These are phyloP conservation scores for Syzygium oleosum DNA, from an alignment of 345 rosid genomes.

Conservation along the genomic window DNA sequence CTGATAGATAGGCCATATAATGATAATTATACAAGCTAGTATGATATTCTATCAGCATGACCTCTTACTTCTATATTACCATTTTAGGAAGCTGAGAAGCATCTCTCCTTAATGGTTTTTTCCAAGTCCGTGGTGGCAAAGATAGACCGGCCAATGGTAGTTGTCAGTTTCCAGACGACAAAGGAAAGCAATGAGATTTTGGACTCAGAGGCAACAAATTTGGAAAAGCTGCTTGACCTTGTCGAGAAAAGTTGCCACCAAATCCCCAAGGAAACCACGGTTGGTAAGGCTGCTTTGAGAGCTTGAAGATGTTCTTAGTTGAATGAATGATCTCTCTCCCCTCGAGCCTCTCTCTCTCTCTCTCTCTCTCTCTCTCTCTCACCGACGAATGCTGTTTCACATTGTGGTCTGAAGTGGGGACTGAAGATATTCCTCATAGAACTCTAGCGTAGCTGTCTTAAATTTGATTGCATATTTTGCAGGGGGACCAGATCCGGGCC, in stretches of 20 bases:
- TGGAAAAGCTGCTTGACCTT: constrained; percentile 91
- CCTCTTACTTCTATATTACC: background rate
- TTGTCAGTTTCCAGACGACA: constrained; percentile 61
- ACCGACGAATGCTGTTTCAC: no score
- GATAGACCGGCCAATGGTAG: constrained; percentile 70
- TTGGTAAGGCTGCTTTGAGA: constrained; percentile 65
- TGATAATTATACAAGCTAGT: background rate
- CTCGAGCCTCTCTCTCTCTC: no score
- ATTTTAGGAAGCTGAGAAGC: constrained; percentile 80
- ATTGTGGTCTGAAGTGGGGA: no score
- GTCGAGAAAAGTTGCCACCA: constrained; percentile 91
- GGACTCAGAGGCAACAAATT: constrained; percentile 66
- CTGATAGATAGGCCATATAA: background rate
- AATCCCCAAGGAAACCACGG: constrained; percentile 86
- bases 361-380: no score
- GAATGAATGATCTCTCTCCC: no score
- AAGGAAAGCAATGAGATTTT: constrained; percentile 89
- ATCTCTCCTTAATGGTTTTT: constrained; percentile 92
- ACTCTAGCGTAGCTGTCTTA: no score
- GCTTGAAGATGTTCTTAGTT: no score
- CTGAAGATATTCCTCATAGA: no score
- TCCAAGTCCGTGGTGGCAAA: constrained; percentile 77
- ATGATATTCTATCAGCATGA: background rate
- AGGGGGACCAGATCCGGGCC: no score
- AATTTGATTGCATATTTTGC: no score